Percentiles rank a stretch among this genome's conserved stretches.
Conservation (phyloP, 2,329 filamentous ascomycete species). For the Aulographum hederae region DNA sequence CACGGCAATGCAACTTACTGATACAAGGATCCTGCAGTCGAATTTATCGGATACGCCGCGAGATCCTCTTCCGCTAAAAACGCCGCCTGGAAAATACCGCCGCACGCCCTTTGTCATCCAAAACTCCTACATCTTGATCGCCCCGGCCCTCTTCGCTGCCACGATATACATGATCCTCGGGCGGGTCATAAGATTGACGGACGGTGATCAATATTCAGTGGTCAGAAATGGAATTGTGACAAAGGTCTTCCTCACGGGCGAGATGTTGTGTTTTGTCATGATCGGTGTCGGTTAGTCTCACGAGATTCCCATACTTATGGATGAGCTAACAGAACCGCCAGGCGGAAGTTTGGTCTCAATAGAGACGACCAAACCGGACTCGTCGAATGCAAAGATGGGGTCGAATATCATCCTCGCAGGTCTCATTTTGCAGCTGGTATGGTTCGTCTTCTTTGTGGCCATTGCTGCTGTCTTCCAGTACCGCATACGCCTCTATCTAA, state of each 20-base stretch:
- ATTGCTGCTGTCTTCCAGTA: slow-evolving; percentile 22
- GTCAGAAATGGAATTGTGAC: slow-evolving; percentile 23
- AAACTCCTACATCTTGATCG: neutral
- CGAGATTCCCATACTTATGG: no score
- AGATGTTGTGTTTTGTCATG: slow-evolving; percentile 27
- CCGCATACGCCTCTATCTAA: slow-evolving; percentile 10
- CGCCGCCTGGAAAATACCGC: no score
- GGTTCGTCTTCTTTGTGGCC: slow-evolving; percentile 22
- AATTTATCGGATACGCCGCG: neutral
- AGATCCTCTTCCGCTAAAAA: neutral
- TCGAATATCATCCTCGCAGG: slow-evolving; percentile 25
- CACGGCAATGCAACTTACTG: no score
- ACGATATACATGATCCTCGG: slow-evolving; percentile 33
- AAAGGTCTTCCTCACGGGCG: slow-evolving; percentile 26
- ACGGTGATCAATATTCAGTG: slow-evolving; percentile 15
- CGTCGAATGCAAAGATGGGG: slow-evolving; percentile 19
- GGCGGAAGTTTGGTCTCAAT: slow-evolving; percentile 26
- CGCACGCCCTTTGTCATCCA: neutral
- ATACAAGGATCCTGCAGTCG: no score
- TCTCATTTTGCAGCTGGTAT: slow-evolving; percentile 21
- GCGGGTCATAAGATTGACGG: slow-evolving; percentile 23
- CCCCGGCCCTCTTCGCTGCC: slow-evolving; percentile 10
- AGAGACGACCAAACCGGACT: slow-evolving; percentile 24
- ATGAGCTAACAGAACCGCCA: no score
- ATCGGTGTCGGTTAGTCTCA: no score